Conservation (phyloP, 345 rosid genomes). For the Salix dunnii region DNA sequence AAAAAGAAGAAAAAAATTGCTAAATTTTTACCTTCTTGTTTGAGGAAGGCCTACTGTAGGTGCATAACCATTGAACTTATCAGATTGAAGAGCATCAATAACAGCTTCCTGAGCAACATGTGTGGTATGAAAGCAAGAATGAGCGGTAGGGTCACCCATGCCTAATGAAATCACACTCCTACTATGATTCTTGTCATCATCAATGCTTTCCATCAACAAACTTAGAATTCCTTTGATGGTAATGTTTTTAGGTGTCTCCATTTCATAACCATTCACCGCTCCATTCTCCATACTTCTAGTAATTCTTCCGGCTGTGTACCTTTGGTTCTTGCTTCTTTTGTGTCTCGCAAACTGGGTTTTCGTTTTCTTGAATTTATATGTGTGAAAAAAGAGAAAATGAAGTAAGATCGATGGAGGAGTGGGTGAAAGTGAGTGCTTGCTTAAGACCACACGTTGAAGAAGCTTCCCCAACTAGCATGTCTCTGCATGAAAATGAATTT, state of each 20-base stretch:
- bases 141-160: conserved; percentile 88
- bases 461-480: neutral
- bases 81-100: conserved; percentile 61
- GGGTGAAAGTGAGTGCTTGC: neutral
- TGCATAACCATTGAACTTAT: conserved; percentile 83
- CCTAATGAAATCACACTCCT: conserved; percentile 68
- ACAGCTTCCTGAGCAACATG: conserved; percentile 62
- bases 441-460: conserved; percentile 16
- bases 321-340: neutral
- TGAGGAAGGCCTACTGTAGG: conserved; percentile 92
- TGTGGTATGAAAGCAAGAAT: conserved; percentile 72
- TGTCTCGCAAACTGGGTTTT: neutral
- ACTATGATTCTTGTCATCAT: conserved; percentile 30
- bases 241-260: conserved; percentile 42
- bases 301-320: conserved; percentile 11
- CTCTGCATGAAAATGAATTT: conserved; percentile 17
- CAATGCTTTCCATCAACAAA: conserved; percentile 52
- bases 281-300: conserved; percentile 30
- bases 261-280: conserved; percentile 22
- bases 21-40: conserved; percentile 57
- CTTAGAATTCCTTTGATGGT: conserved; percentile 80
- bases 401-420: neutral
- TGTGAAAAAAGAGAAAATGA: neutral
- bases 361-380: neutral
- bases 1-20: neutral